Percentiles rank a stretch among this genome's conserved stretches.
These are phyloP conservation scores for Ananas comosus DNA, from an alignment of 176 grass and related monocot species.

Conservation along the genomic window DNA sequence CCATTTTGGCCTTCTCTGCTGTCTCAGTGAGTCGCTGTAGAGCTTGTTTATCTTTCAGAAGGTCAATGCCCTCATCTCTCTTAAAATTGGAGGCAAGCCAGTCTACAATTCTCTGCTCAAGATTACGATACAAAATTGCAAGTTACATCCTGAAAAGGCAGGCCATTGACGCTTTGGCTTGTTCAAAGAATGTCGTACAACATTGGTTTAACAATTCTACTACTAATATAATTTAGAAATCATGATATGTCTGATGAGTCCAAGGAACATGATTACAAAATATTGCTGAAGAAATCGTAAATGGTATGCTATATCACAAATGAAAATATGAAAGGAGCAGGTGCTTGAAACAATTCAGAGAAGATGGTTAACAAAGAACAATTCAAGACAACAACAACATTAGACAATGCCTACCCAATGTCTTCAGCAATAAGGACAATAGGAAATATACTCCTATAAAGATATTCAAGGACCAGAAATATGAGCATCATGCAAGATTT, in stretches of 20 bases:
- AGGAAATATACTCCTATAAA: not conserved
- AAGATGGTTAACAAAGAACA: not conserved
- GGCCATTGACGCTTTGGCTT: not conserved
- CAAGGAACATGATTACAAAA: not conserved
- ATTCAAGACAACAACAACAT: not conserved
- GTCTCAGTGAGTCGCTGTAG: slow-evolving; percentile 62
- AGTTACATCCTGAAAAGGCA: not conserved
- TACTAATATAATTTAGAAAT: not conserved
- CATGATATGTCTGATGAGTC: not conserved
- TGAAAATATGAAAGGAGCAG: not conserved
- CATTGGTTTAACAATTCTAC: not conserved
- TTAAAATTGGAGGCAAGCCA: slow-evolving; percentile 55
- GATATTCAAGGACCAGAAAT: not conserved
- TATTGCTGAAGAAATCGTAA: not conserved
- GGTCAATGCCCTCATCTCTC: slow-evolving; percentile 56
- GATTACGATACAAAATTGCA: not conserved
- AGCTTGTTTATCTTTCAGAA: slow-evolving; percentile 74
- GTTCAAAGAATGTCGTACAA: not conserved
- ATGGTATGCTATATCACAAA: not conserved
- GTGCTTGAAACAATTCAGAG: not conserved
- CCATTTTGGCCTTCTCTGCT: slow-evolving; percentile 83
- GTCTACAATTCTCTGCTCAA: slow-evolving; percentile 59
- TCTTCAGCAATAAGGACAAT: not conserved
- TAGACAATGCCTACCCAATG: not conserved
- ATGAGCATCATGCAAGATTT: not conserved